A percentile compares a stretch with the other conserved stretches of the same genome.
Conservation (phyloP, 2,329 filamentous ascomycete genomes). For the Aspergillus novofumigatus region DNA sequence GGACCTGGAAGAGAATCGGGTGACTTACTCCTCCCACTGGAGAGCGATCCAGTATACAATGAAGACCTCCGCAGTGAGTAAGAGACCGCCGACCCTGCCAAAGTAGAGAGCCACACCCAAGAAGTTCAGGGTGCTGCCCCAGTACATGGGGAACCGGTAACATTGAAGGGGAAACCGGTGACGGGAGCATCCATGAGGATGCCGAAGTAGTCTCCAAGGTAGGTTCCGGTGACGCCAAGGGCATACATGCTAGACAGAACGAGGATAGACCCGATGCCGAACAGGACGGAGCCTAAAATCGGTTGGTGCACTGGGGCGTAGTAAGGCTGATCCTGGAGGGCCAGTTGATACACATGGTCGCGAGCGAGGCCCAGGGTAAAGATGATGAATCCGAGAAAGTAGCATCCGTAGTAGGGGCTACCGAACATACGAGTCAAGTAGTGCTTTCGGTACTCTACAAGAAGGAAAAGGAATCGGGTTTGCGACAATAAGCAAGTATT, state of each 20-base stretch:
- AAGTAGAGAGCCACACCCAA: slow-evolving; percentile 79
- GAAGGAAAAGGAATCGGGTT: slow-evolving; percentile 9
- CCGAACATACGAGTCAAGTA: slow-evolving; percentile 84
- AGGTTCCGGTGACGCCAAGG: slow-evolving; percentile 90
- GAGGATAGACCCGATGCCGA: slow-evolving; percentile 73
- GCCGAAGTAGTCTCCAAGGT: slow-evolving; percentile 96
- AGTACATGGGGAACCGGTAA: slow-evolving; percentile 91
- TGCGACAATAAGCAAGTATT: not conserved
- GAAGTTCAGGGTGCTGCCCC: slow-evolving; percentile 89
- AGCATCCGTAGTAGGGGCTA: slow-evolving; percentile 75
- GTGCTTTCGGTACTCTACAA: slow-evolving; percentile 82
- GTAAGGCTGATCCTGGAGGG: slow-evolving; percentile 70
- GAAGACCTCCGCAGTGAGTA: slow-evolving; percentile 71
- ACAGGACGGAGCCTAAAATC: slow-evolving; percentile 65
- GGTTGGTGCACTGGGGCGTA: slow-evolving; percentile 67
- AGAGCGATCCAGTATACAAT: slow-evolving; percentile 76
- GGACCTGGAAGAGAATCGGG: slow-evolving; percentile 2
- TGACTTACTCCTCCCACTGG: slow-evolving; percentile 70
- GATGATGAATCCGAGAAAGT: slow-evolving; percentile 80
- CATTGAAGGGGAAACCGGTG: slow-evolving; percentile 91
- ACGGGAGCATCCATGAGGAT: slow-evolving; percentile 96
- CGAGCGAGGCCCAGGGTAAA: slow-evolving; percentile 88
- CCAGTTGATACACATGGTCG: slow-evolving; percentile 81
- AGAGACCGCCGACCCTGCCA: slow-evolving; percentile 79
- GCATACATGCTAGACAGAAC: slow-evolving; percentile 88